Base-by-base conservation (phyloP, 805 yeast genomes). In the Grigorovia transvaalensis region DNA sequence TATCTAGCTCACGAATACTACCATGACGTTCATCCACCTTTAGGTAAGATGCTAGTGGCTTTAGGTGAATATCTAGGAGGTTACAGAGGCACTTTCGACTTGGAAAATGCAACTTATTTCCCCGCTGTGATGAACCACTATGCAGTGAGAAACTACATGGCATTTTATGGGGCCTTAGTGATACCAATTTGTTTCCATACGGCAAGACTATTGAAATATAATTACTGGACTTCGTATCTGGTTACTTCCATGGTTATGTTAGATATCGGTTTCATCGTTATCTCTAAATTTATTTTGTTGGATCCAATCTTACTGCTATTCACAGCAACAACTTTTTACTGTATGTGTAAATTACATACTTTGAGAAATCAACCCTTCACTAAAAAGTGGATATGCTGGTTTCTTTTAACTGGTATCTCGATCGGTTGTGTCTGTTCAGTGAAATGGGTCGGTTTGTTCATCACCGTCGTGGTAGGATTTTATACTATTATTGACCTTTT, bases 21-120 rank as follows among this genome's bases (percentile, higher is more conserved):
- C 68, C 95, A 88, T 66, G 99, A 91, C 69, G 96, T 91, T 38
- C 99, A 91, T 70, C 99, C 99, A 48, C 99, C 99, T 1, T 73
- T 91, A 60, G 98, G 97, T 20, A 91, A 91, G 69, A 84, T 91
- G 85, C 75, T 93, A 54, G 87, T 88, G 53, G 98, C 95, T 0
- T 74, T 88, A 44, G 82, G 90, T 45, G 97, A 96, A 46, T 88
- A 80, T 66, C 66, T 89, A 54, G 91, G 93, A 43, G 90, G 89
- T 15, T 89, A 83, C 70, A 81, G 89, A 64, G 97, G 98, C 18
- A 75, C 84, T 27, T 93, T 90, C 79, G 87, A 80, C 56, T 93
- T 93, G 72, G 91, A 86, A 30, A 85, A 95, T 47, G 95, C 96
- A 49, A 75, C 75, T 47, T 70, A 66, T 29, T 93, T 85, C 67